Conservation (phyloP, 306 rosid genomes). For the Senna tora region DNA sequence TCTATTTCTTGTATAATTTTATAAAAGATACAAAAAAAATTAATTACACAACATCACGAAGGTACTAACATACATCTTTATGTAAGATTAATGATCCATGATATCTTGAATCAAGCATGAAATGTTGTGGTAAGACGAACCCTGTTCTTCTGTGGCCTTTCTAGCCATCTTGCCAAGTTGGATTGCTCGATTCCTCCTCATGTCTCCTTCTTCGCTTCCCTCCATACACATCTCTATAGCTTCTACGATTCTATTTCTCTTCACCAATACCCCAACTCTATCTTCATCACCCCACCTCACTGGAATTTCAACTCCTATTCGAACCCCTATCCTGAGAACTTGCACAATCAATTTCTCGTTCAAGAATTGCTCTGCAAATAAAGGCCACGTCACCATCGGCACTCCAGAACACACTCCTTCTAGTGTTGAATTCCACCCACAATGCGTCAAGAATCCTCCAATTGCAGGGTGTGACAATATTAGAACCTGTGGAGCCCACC, state of each 20-base stretch:
- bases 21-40: no score
- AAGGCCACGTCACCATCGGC: slow-evolving; percentile 71
- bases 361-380: slow-evolving; percentile 58
- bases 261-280: slow-evolving; percentile 37
- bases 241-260: slow-evolving; percentile 42
- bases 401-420: slow-evolving; percentile 59
- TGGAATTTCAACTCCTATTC: slow-evolving; percentile 40
- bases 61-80: neutral
- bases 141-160: slow-evolving; percentile 45
- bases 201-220: slow-evolving; percentile 38
- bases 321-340: slow-evolving; percentile 45
- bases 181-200: slow-evolving; percentile 44
- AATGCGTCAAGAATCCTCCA: slow-evolving; percentile 69
- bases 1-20: no score
- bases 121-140: slow-evolving; percentile 52
- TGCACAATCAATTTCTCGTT: slow-evolving; percentile 50
- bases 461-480: slow-evolving; percentile 56
- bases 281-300: slow-evolving; percentile 48
- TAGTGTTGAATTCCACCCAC: slow-evolving; percentile 71
- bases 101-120: slow-evolving; percentile 42
- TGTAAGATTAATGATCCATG: slow-evolving; percentile 29
- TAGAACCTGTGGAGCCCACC: slow-evolving; percentile 74
- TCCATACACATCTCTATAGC: slow-evolving; percentile 54
- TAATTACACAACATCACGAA: no score
- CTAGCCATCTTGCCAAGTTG: slow-evolving; percentile 45